Evolutionary conservation across 2,329 filamentous ascomycete species (phyloP).

Genomic region (Fusarium pininemorale): DNA sequence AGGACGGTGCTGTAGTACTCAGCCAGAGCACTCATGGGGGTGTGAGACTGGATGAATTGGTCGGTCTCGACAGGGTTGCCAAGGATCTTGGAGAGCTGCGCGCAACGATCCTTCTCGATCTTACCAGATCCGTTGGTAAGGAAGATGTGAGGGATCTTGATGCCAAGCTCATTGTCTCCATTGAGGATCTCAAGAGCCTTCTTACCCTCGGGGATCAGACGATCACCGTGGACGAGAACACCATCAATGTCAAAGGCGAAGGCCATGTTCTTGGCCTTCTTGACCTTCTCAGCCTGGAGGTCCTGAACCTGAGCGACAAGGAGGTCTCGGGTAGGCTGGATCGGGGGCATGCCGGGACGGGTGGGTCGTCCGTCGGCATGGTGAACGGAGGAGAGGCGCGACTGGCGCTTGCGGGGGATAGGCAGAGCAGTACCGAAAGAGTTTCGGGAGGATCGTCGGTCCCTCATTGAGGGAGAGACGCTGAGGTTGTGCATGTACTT

Average conservation of each 20-base stretch:
- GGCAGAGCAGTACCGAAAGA: slow-evolving; percentile 78
- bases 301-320: slow-evolving; percentile 76
- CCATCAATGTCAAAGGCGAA: slow-evolving; percentile 92
- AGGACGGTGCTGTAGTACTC: slow-evolving; percentile 82
- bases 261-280: slow-evolving; percentile 76
- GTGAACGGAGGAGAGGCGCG: slow-evolving; percentile 70
- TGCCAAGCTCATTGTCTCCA: slow-evolving; percentile 74
- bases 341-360: slow-evolving; percentile 65
- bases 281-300: slow-evolving; percentile 71
- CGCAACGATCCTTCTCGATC: slow-evolving; percentile 84
- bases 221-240: slow-evolving; percentile 82
- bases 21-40: slow-evolving; percentile 78
- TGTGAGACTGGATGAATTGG: slow-evolving; percentile 82
- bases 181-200: slow-evolving; percentile 78
- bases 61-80: slow-evolving; percentile 40
- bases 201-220: slow-evolving; percentile 79
- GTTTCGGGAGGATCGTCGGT: slow-evolving; percentile 75
- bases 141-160: slow-evolving; percentile 89
- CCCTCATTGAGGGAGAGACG: slow-evolving; percentile 71
- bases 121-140: slow-evolving; percentile 95
- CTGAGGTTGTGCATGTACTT: slow-evolving; percentile 79
- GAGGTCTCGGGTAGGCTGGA: slow-evolving; percentile 72
- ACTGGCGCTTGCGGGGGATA: slow-evolving; percentile 76
- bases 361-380: slow-evolving; percentile 55
- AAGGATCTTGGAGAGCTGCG: slow-evolving; percentile 70